Evolutionary conservation across 2,329 filamentous ascomycete species (phyloP).

Genomic region (Ophiostoma australiae): DNA sequence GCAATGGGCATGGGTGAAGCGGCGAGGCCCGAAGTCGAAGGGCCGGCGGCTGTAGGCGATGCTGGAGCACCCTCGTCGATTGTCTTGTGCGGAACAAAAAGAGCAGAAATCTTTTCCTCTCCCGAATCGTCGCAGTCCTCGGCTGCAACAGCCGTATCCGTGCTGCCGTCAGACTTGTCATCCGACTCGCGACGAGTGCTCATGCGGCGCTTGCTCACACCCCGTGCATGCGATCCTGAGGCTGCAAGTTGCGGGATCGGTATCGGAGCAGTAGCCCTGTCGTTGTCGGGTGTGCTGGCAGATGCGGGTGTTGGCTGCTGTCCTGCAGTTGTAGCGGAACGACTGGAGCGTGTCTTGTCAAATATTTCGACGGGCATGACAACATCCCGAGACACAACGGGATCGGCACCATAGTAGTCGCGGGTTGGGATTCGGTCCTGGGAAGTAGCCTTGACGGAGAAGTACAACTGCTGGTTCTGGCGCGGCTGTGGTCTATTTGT

Average conservation of each 20-base stretch:
- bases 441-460: slow-evolving; percentile 22
- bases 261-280: slow-evolving; percentile 11
- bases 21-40: slow-evolving; percentile 15
- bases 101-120: slow-evolving; percentile 79
- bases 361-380: slow-evolving; percentile 8
- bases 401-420: slow-evolving; percentile 16
- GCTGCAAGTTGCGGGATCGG: slow-evolving; percentile 13
- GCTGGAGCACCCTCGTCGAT: slow-evolving; percentile 39
- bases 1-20: slow-evolving; percentile 21
- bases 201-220: slow-evolving; percentile 22
- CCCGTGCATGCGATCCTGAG: neutral
- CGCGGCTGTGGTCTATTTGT: slow-evolving; percentile 5
- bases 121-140: slow-evolving; percentile 60
- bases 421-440: slow-evolving; percentile 14
- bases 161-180: slow-evolving; percentile 34
- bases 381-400: too few species aligned
- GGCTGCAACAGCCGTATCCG: slow-evolving; percentile 37
- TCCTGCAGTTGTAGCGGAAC: neutral
- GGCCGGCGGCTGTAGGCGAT: slow-evolving; percentile 15
- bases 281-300: neutral
- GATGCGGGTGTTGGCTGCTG: neutral
- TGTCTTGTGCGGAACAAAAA: slow-evolving; percentile 73
- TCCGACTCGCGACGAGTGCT: slow-evolving; percentile 36
- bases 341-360: slow-evolving; percentile 12
- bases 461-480: slow-evolving; percentile 21